Evolutionary conservation across 164 flowering plant genomes (phyloP).

Genomic region (Macadamia tetraphylla): DNA sequence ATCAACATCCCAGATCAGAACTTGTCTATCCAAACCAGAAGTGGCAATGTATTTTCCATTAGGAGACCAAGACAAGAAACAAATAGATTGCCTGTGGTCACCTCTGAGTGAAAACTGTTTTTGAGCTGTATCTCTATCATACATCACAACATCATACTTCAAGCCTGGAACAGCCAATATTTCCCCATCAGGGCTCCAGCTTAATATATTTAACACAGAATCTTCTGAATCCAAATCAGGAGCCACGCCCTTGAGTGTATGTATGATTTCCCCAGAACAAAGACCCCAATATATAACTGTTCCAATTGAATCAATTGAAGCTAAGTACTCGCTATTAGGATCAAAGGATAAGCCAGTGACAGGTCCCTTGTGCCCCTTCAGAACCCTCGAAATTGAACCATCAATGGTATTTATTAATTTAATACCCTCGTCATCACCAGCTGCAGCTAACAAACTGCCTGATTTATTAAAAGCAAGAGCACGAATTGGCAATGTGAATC

Average conservation of each 20-base stretch:
- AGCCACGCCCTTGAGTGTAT: conserved; percentile 68
- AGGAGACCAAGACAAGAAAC: conserved; percentile 92
- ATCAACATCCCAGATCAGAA: conserved; percentile 85
- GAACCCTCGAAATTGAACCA: conserved; percentile 85
- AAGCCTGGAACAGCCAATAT: conserved; percentile 83
- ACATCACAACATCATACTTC: conserved; percentile 89
- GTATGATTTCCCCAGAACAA: conserved; percentile 53
- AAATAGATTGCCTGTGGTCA: conserved; percentile 66
- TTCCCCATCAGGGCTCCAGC: conserved; percentile 98
- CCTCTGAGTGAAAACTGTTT: conserved; percentile 75
- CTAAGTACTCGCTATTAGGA: conserved; percentile 78
- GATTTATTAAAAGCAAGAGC: conserved; percentile 77
- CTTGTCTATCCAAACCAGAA: conserved; percentile 77
- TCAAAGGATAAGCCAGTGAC: conserved; percentile 80
- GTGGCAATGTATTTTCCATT: conserved; percentile 98
- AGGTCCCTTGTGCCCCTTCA: conserved; percentile 88
- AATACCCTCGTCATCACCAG: conserved; percentile 97
- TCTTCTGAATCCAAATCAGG: conserved; percentile 54
- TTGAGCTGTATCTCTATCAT: conserved; percentile 94
- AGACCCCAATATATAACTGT: conserved; percentile 85
- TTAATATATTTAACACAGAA: conserved; percentile 52
- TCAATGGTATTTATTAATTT: conserved; percentile 89
- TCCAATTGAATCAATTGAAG: conserved; percentile 79
- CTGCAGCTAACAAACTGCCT: conserved; percentile 91
- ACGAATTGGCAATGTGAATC: conserved; percentile 95